Percentiles rank a stretch among this genome's conserved stretches.
phyloP scores from a whole-genome alignment of 768 basidiomycete genomes.

The Coprinopsis marcescibilis region DNA sequence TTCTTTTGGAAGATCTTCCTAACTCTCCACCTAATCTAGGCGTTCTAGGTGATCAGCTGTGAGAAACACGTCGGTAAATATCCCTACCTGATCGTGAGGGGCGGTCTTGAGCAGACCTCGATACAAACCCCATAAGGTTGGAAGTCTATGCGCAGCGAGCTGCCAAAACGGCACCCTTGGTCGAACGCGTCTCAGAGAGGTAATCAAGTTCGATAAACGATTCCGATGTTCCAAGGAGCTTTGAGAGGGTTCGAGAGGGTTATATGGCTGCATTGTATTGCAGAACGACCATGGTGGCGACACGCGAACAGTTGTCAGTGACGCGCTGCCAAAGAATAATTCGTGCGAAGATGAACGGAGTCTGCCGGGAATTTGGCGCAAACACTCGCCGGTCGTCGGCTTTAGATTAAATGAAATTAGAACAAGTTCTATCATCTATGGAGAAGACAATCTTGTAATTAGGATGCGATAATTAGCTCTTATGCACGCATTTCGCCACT shows the following conservation, averaged over 20 bases:
- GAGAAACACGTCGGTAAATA: background rate
- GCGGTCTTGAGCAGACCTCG: slow-evolving; percentile 57
- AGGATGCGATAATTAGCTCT: too few species aligned
- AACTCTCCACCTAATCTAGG: slow-evolving; percentile 56
- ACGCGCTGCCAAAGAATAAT: too few species aligned
- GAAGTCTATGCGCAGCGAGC: slow-evolving; percentile 66
- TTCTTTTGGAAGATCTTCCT: slow-evolving; percentile 47
- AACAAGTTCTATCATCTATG: too few species aligned
- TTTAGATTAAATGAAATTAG: too few species aligned
- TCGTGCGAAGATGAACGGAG: too few species aligned
- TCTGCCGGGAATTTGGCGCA: too few species aligned
- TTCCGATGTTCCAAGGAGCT: background rate
- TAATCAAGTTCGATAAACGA: slow-evolving; percentile 39
- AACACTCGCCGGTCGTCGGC: too few species aligned
- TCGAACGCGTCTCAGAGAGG: slow-evolving; percentile 52
- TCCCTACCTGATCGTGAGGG: slow-evolving; percentile 48
- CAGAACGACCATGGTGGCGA: too few species aligned
- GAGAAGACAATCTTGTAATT: too few species aligned
- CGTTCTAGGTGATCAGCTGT: slow-evolving; percentile 2
- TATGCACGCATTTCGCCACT: too few species aligned
- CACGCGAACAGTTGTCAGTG: too few species aligned
- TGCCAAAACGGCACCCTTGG: slow-evolving; percentile 62
- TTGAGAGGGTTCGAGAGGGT: slow-evolving; percentile 5
- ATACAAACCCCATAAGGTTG: slow-evolving; percentile 75
- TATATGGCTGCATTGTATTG: too few species aligned